Conservation (phyloP, 1,139 yeast genomes). For the Magnusiomyces fungicola region DNA sequence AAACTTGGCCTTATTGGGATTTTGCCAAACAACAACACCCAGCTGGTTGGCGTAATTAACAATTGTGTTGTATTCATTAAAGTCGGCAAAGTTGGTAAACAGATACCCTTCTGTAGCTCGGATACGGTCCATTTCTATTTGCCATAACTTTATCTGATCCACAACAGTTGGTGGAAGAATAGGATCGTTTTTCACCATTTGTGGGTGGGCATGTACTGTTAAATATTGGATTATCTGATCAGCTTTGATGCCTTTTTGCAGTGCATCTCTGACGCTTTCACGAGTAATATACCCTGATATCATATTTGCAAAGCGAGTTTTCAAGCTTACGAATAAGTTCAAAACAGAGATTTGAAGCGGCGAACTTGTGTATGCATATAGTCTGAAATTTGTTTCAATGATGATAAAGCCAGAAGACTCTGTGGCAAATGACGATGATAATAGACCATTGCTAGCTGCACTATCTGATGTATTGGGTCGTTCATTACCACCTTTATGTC, state of each 20-base stretch:
- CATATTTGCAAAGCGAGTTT: slow-evolving; percentile 81
- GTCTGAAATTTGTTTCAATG: slow-evolving; percentile 85
- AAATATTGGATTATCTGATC: slow-evolving; percentile 87
- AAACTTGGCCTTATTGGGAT: slow-evolving; percentile 56
- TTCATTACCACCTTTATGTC: slow-evolving; percentile 1
- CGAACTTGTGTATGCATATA: slow-evolving; percentile 91
- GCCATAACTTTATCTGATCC: slow-evolving; percentile 95
- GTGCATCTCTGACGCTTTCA: slow-evolving; percentile 80
- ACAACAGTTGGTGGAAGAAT: slow-evolving; percentile 90
- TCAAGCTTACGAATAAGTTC: slow-evolving; percentile 76
- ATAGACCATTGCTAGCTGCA: slow-evolving; percentile 15
- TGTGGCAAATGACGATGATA: slow-evolving; percentile 19
- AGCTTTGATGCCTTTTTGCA: slow-evolving; percentile 85
- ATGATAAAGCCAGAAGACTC: slow-evolving; percentile 58
- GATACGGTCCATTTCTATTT: slow-evolving; percentile 87
- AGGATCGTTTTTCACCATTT: slow-evolving; percentile 49
- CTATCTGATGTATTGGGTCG: slow-evolving; percentile 11
- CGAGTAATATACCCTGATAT: slow-evolving; percentile 91
- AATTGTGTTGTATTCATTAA: slow-evolving; percentile 66
- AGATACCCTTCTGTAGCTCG: slow-evolving; percentile 82
- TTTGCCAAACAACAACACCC: slow-evolving; percentile 85
- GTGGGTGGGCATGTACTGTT: slow-evolving; percentile 91
- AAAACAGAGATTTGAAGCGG: slow-evolving; percentile 92
- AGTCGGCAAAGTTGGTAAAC: slow-evolving; percentile 76
- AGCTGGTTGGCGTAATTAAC: slow-evolving; percentile 79